Percentiles rank a stretch among this genome's conserved stretches.
These are phyloP conservation scores for Candida neerlandica DNA, from an alignment of 1,139 yeast species.

Conservation along the genomic window DNA sequence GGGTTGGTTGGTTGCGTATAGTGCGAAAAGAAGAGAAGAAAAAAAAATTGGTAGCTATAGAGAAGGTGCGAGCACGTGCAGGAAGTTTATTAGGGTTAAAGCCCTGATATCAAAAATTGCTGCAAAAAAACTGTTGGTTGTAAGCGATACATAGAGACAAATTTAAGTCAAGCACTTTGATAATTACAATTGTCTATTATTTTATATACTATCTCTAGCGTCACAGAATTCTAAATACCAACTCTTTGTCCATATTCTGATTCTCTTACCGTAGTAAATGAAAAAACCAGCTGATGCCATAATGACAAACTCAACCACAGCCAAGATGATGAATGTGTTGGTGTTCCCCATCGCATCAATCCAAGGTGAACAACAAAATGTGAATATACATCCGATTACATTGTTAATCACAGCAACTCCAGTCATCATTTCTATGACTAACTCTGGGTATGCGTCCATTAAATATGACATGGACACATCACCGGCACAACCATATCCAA, in stretches of 20 bases:
- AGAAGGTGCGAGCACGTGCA: constrained; percentile 4
- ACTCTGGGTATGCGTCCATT: constrained; percentile 74
- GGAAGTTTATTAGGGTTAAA: constrained; percentile 4
- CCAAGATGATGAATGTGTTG: constrained; percentile 72
- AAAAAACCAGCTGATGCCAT: constrained; percentile 34
- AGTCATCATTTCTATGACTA: constrained; percentile 81
- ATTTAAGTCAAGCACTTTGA: too few relatives aligned
- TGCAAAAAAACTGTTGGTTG: constrained; percentile 4
- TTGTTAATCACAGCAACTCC: constrained; percentile 82
- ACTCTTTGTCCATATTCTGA: constrained; percentile 37
- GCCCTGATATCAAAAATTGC: constrained; percentile 3
- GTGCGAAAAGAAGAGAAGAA: not conserved
- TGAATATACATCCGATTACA: constrained; percentile 72
- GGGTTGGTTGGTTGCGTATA: not conserved
- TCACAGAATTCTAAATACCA: constrained; percentile 27
- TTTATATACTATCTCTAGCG: constrained; percentile 15
- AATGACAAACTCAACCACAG: constrained; percentile 63
- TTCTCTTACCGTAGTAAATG: constrained; percentile 36
- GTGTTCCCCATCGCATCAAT: constrained; percentile 64
- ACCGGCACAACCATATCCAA: constrained; percentile 73
- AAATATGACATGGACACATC: constrained; percentile 71
- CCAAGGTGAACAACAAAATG: constrained; percentile 77
- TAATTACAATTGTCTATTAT: not conserved
- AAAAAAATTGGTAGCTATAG: not conserved
- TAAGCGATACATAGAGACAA: too few relatives aligned